Evolutionary conservation across 1,284 basidiomycete genomes (phyloP), one percentile per base, ranked within the genome.

Genomic region (Ganoderma lingzhi): DNA sequence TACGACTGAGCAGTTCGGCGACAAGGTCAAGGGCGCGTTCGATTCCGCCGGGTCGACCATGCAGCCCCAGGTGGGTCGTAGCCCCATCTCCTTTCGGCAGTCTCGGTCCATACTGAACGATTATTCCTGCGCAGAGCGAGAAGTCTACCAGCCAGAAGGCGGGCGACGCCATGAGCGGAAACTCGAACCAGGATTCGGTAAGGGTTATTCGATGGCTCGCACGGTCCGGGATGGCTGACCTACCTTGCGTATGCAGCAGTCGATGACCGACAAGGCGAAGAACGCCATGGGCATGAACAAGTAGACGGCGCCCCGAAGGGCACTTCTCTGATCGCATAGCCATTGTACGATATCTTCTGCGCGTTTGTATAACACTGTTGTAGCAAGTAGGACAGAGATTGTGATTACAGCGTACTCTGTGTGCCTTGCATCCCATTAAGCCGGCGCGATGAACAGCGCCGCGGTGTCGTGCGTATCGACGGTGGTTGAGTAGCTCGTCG

Each of bases 141-240:
- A 32, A 32, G 17, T 35, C 48, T 2, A 32, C 45, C 37, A 63
- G 32, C 37, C 32, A 90, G 82, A 79, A 89, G 70, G 75, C 82
- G n/a, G 82, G 85, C 63, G 90, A 92, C 80, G 77, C 80, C 64
- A 14, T 88, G 76, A 87, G 86, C 70, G 84, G 85, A 71, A 85
- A 79, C 77, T 70, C 70, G n/a, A 78, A 78, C 75, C 65, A 75
- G 62, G 75, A 76, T 68, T 66, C 77, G 72, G 79, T 80, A 66
- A 28, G 75, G 72, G 10, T 23, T 2, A 19, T 12, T 53, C 15
- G 14, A 6, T 19, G 15, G 61, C n/a, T 12, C 10, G 12, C 19
- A 32, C 37, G 15, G 5, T 39, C 5, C 14, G 4, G 6, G 41
- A 23, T 30, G 1, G 17, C 4, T 44, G 6, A 42, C 41, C 42